These are phyloP conservation scores for Prunus padus DNA, from an alignment of 306 rosid genomes.

Conservation along the genomic window DNA sequence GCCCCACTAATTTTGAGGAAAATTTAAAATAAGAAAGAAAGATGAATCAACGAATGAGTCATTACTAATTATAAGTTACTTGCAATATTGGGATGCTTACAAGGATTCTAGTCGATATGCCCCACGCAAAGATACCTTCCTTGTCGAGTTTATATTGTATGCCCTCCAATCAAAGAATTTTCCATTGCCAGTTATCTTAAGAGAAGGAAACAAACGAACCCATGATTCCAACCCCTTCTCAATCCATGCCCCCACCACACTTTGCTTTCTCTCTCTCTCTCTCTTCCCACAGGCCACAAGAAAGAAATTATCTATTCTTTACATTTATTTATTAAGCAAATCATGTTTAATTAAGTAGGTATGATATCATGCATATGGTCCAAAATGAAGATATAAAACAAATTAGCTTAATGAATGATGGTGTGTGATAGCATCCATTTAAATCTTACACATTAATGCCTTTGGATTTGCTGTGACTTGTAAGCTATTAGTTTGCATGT, in stretches of 20 bases:
- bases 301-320: background rate
- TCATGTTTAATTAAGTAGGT: background rate
- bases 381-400: background rate
- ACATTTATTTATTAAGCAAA: background rate
- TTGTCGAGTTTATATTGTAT: slow-evolving; percentile 16
- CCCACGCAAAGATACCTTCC: slow-evolving; percentile 25
- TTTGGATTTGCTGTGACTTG: background rate
- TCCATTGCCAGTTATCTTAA: background rate
- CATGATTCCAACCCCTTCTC: slow-evolving; percentile 15
- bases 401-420: background rate
- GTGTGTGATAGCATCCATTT: background rate
- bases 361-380: background rate
- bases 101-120: slow-evolving; percentile 10
- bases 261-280: background rate
- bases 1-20: background rate
- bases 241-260: slow-evolving; percentile 2
- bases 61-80: slow-evolving; percentile 7
- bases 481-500: slow-evolving; percentile 7
- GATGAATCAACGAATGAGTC: background rate
- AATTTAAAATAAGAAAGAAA: background rate
- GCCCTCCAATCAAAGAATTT: slow-evolving; percentile 7
- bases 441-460: background rate
- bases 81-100: slow-evolving; percentile 30
- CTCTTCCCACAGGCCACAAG: background rate
- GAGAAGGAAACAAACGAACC: slow-evolving; percentile 13